Percentiles rank a stretch among this genome's conserved stretches.
These are phyloP conservation scores for Zea luxurians DNA, from an alignment of 176 grass and related monocot genomes.

Conservation along the genomic window DNA sequence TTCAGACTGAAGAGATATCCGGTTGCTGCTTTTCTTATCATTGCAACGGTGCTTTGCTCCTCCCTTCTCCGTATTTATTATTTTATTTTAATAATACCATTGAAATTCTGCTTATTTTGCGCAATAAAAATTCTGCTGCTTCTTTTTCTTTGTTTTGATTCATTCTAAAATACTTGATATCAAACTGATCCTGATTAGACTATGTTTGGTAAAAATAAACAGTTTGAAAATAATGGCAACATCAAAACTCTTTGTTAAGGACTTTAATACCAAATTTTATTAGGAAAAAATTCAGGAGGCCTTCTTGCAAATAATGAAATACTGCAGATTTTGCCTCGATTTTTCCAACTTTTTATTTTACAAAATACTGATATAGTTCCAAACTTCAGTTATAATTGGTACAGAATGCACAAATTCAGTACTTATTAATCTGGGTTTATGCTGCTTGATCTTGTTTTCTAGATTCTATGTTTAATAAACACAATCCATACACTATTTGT, in stretches of 20 bases:
- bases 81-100: background rate
- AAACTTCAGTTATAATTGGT: background rate
- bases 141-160: slow-evolving; percentile 11
- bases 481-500: background rate
- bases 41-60: slow-evolving; percentile 69
- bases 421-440: slow-evolving; percentile 24
- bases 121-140: background rate
- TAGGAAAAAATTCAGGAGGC: background rate
- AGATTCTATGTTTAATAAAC: slow-evolving; percentile 2
- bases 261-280: background rate
- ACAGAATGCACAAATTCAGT: slow-evolving; percentile 4
- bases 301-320: slow-evolving; percentile 2
- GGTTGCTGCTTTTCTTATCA: slow-evolving; percentile 94
- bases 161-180: slow-evolving; percentile 3
- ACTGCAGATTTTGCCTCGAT: background rate
- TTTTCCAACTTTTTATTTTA: slow-evolving; percentile 25
- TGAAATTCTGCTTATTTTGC: background rate
- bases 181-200: background rate
- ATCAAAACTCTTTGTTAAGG: background rate
- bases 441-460: background rate
- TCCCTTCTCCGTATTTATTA: slow-evolving; percentile 5
- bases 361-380: slow-evolving; percentile 5
- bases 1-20: slow-evolving; percentile 96
- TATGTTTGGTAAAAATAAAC: background rate
- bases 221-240: background rate